Conservation (phyloP, 2,329 filamentous ascomycete species). For the Fusarium fracticaudum region DNA sequence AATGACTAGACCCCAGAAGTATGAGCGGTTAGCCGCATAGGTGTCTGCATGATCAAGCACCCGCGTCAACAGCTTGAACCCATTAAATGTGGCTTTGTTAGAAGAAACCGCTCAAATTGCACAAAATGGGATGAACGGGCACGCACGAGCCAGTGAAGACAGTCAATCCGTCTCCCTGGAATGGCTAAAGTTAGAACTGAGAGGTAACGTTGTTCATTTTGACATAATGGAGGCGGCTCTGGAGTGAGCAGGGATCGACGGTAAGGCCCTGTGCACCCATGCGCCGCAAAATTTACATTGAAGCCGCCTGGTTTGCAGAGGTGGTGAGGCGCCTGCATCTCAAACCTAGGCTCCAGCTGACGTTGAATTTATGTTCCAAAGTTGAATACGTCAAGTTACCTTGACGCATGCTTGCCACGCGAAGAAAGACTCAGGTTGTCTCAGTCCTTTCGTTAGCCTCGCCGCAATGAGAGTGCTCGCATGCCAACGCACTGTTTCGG, state of each 20-base stretch:
- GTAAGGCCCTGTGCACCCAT: slow-evolving; percentile 18
- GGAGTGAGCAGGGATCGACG: slow-evolving; percentile 20
- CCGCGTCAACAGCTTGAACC: background rate
- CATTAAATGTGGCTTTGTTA: background rate
- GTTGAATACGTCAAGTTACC: background rate
- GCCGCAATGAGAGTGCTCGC: background rate
- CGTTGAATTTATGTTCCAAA: background rate
- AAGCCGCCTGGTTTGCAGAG: background rate
- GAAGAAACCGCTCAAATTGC: background rate
- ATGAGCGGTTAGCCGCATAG: background rate
- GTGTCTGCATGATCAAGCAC: background rate
- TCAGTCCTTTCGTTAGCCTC: slow-evolving; percentile 13
- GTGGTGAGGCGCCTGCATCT: slow-evolving; percentile 5
- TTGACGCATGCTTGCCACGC: background rate
- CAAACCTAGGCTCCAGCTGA: background rate
- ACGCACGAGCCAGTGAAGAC: slow-evolving; percentile 33
- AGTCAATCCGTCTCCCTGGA: slow-evolving; percentile 16
- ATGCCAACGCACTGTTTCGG: slow-evolving; percentile 12
- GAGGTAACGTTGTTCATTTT: slow-evolving; percentile 15
- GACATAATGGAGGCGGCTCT: background rate
- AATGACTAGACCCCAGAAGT: background rate
- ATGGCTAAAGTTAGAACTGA: slow-evolving; percentile 32
- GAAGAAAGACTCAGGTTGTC: background rate
- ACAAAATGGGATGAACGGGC: slow-evolving; percentile 7
- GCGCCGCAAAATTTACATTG: slow-evolving; percentile 7